A percentile compares a stretch with the other conserved stretches of the same genome.
phyloP scores from a whole-genome alignment of 2,329 filamentous ascomycete species.

The Penicillium verrucosum region DNA sequence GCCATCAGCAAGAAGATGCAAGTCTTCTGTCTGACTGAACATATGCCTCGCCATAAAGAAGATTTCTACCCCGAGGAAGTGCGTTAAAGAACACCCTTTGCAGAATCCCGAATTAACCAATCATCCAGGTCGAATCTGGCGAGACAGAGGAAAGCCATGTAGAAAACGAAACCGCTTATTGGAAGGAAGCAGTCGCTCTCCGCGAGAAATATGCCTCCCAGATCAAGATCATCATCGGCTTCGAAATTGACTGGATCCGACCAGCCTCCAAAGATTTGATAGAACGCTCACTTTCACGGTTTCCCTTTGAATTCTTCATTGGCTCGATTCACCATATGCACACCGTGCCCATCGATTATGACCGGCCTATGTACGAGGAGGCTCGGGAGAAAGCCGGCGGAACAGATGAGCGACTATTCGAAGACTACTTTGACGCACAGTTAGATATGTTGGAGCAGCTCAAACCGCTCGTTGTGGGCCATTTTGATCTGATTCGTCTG shows the following conservation, averaged over 20 bases:
- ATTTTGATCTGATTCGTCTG: conserved; percentile 88
- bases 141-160: conserved; percentile 31
- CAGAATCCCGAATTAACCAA: not conserved
- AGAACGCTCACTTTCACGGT: conserved; percentile 54
- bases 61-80: conserved; percentile 95
- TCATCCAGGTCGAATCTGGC: conserved; percentile 31
- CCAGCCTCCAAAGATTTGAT: conserved; percentile 62
- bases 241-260: conserved; percentile 91
- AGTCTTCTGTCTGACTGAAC: conserved; percentile 85
- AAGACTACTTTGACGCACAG: conserved; percentile 86
- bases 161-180: conserved; percentile 62
- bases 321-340: conserved; percentile 90
- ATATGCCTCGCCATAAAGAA: conserved; percentile 77
- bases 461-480: conserved; percentile 75
- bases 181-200: conserved; percentile 70
- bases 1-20: conserved; percentile 77
- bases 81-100: conserved; percentile 8
- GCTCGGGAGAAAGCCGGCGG: conserved; percentile 59
- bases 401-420: conserved; percentile 70
- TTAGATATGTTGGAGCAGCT: conserved; percentile 72
- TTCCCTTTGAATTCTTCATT: conserved; percentile 81
- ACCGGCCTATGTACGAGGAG: conserved; percentile 61
- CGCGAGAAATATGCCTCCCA: conserved; percentile 64
- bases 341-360: conserved; percentile 84
- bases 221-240: conserved; percentile 81